Conservation (phyloP, 352 stramenopile species). For the Phytophthora tubulina region DNA sequence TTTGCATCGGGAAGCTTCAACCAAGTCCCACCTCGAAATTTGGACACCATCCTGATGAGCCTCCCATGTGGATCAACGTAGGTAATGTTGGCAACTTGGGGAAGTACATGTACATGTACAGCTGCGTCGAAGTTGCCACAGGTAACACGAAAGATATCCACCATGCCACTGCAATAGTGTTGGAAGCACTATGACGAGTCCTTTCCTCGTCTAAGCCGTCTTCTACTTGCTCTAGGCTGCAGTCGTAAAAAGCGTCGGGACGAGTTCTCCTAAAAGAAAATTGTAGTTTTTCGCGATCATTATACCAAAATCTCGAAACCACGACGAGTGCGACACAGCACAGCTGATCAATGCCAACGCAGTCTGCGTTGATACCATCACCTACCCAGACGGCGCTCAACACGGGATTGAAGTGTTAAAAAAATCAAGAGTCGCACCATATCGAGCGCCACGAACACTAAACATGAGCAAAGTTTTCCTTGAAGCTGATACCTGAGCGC, state of each 20-base stretch:
- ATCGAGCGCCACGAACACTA: slow-evolving; percentile 2
- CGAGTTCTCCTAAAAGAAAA: no score
- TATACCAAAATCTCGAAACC: neutral
- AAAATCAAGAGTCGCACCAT: slow-evolving; percentile 17
- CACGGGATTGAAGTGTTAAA: slow-evolving; percentile 14
- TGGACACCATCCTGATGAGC: slow-evolving; percentile 1
- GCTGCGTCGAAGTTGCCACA: neutral
- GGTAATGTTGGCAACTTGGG: neutral
- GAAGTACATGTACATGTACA: neutral
- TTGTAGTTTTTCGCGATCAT: no score
- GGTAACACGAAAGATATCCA: no score
- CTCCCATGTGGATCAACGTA: neutral
- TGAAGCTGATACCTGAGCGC: neutral
- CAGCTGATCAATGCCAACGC: neutral
- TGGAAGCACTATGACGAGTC: no score
- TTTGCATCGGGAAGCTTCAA: neutral
- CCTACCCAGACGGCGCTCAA: neutral
- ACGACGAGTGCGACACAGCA: neutral
- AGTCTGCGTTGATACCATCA: neutral
- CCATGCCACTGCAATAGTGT: no score
- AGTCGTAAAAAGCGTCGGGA: no score
- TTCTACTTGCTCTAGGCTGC: no score
- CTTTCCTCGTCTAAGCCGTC: no score
- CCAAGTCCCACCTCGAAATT: neutral
- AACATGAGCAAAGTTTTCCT: slow-evolving; percentile 9